Conservation (phyloP, 768 basidiomycete genomes). For the Hysterangium stoloniferum region DNA sequence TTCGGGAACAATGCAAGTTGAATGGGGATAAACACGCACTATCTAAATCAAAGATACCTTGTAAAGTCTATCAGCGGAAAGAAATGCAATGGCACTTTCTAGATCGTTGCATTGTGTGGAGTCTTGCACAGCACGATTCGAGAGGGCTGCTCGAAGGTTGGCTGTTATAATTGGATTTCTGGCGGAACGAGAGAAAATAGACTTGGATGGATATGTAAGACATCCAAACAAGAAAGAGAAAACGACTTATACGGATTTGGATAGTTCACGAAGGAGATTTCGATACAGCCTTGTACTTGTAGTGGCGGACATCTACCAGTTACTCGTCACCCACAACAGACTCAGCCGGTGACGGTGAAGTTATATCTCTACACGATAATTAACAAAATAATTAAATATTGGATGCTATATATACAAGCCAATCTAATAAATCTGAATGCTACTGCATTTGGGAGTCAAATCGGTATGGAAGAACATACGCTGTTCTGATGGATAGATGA, state of each 20-base stretch:
- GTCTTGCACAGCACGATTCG: not conserved
- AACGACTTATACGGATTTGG: conserved; percentile 4
- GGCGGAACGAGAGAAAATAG: conserved; percentile 27
- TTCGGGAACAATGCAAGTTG: conserved; percentile 3
- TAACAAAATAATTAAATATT: too few relatives aligned
- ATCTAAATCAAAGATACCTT: conserved; percentile 43
- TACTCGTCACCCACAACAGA: too few relatives aligned
- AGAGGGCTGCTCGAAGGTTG: conserved; percentile 38
- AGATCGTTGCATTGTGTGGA: conserved; percentile 33
- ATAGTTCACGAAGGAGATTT: conserved; percentile 6
- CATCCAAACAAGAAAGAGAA: not conserved
- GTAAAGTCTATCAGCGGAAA: conserved; percentile 67
- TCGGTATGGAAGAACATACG: too few relatives aligned
- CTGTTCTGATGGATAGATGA: too few relatives aligned
- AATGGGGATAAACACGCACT: not conserved
- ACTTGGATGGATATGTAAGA: conserved; percentile 21
- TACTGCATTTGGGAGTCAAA: too few relatives aligned
- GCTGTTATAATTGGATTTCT: conserved; percentile 37
- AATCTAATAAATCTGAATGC: too few relatives aligned
- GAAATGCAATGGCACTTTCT: conserved; percentile 56
- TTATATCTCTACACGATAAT: not conserved
- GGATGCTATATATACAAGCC: too few relatives aligned
- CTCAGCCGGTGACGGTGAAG: too few relatives aligned
- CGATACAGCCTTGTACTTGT: conserved; percentile 1
- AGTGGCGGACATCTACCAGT: conserved; percentile 5